Conservation (phyloP, 345 rosid genomes). For the Carallia brachiata region DNA sequence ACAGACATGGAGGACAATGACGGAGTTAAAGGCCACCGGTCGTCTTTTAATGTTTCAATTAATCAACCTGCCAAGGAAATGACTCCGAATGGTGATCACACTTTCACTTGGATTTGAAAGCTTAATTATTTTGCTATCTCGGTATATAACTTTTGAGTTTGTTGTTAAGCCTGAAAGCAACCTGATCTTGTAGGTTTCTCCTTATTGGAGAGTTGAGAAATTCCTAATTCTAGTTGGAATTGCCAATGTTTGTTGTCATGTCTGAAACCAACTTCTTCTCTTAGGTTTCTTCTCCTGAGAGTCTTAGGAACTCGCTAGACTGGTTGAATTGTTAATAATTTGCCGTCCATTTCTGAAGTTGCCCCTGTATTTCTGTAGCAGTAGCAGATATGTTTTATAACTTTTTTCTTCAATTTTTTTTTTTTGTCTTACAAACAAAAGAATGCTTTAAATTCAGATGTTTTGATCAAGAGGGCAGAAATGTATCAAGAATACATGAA, state of each 20-base stretch:
- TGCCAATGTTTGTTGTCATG: not conserved
- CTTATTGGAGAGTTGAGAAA: not conserved
- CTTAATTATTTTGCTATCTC: not conserved
- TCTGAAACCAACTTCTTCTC: not conserved
- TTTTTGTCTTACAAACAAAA: not conserved
- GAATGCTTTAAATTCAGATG: conserved; percentile 26
- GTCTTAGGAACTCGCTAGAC: too few relatives aligned
- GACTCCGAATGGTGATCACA: conserved; percentile 44
- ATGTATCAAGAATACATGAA: conserved; percentile 87
- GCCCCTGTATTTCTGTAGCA: not conserved
- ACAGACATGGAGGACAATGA: conserved; percentile 37
- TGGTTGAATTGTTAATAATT: too few relatives aligned
- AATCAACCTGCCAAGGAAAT: conserved; percentile 28
- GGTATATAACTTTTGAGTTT: not conserved
- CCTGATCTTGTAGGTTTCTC: not conserved
- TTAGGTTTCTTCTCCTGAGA: not conserved
- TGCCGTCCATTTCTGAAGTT: too few relatives aligned
- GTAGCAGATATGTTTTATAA: not conserved
- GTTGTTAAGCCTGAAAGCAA: not conserved
- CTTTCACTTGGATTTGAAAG: not conserved
- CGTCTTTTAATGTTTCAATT: conserved; percentile 7
- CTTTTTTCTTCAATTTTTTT: not conserved
- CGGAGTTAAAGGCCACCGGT: conserved; percentile 17
- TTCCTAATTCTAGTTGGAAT: not conserved
- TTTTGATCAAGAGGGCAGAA: conserved; percentile 53